Evolutionary conservation across 2,329 filamentous ascomycete genomes (phyloP), one percentile per base, ranked within the genome.

Genomic region (Fusarium sp.): DNA sequence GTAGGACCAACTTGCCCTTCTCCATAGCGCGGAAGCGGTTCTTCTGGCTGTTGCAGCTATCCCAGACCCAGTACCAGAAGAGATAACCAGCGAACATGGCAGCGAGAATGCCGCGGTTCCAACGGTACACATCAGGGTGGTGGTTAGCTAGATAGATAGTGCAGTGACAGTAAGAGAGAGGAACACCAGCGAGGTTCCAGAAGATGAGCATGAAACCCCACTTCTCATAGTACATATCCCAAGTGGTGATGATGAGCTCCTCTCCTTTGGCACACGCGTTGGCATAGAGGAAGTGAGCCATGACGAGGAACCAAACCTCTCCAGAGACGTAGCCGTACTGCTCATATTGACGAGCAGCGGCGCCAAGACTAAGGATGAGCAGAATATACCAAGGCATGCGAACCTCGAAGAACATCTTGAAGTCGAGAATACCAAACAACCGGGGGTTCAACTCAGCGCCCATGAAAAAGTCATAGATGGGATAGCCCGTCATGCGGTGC

Each of bases 131-230:
- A 41, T 90, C 87, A 0, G 95, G 93, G 78, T 93, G 85, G 82
- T 97, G 94, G 83, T 93, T 95, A 75, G 94, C 94, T 57, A 98
- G 88, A 84, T 93, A 98, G 78, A 98, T 90, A 55, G 93, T 96
- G 88, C 93, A 96, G 87, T 98, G 95, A 86, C 94, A 97, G 88
- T 98, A 98, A 62, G 91, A 95, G 59, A 98, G 88, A 20, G 95
- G 95, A 33, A 98, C 95, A 75, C 95, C 95, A 52, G 95, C 94
- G 81, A 98, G 87, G 84, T 98, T 98, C 95, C 95, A 98, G 90
- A 98, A 98, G 83, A 97, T 97, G 75, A 98, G 90, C 95, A 98
- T 98, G 87, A 98, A 98, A 59, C 95, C 95, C 90, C 94, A 95
- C 85, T 98, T 98, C 87, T 98, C 95, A 79, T 94, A 96, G 87